Evolutionary conservation across 176 grass and related monocot genomes (phyloP), one percentile per base, ranked within the genome.

Genomic region (Avena insularis): DNA sequence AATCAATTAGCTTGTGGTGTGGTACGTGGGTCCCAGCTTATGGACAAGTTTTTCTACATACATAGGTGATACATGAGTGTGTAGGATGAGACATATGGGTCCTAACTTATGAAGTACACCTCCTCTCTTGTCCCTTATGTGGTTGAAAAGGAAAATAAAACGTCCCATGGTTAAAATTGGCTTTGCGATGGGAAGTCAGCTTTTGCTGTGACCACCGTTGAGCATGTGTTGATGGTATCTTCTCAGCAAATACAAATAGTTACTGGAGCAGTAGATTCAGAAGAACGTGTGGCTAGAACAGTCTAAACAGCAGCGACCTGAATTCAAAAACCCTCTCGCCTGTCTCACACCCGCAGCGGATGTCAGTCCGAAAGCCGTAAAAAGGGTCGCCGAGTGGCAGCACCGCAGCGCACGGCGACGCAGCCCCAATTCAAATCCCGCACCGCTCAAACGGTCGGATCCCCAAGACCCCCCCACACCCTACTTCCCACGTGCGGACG

Each of bases 401-500:
- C 48, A 5, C 35, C 10, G 9, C 15, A 11, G 47, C 36, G 8
- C 69, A 51, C 63, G 62, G 69, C 87, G 47, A 5, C 73, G 16
- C 59, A 87, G 0, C 27, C 17, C 58, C 83, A 46, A 88, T 88
- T 91, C 86, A 88, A 88, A 88, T 80, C 21, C 85, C 20, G 47
- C 76, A 2, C 0, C 40, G 47, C 79, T 83, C 82, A 72, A 91
- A 95, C 88, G 93, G 86, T 91, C 80, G 77, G 83, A 84, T 91
- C 80, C 16, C 77, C 71, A 2, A 43, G 7, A 4, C 38, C 38
- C 15, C 4, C 0, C 54, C 12, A 2, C 0, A 35, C 13, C 17
- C 25, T 31, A 77, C 60, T 78, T 60, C 40, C 60, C 50, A 17
- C 33, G 21, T 77, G 16, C 16, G 1, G 0, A 15, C 58, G 53